Conservation (phyloP, 306 rosid species). For the Medicago truncatula region DNA sequence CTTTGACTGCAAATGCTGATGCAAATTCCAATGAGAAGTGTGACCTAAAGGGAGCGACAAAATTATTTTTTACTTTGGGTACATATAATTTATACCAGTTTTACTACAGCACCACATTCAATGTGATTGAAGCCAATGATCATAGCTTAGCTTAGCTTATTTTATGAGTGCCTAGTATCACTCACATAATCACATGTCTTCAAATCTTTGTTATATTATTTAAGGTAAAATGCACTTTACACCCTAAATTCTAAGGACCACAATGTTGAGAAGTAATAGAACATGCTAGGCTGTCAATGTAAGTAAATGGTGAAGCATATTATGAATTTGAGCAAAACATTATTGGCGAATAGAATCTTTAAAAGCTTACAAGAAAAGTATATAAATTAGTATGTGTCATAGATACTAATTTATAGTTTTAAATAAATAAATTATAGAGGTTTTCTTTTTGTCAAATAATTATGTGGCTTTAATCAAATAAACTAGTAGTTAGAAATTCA, state of each 20-base stretch:
- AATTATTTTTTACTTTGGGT: slow-evolving; percentile 12
- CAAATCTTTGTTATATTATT: background rate
- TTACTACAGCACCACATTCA: background rate
- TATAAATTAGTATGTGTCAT: background rate
- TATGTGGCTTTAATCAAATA: too few relatives aligned
- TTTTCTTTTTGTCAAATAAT: too few relatives aligned
- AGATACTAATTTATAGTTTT: background rate
- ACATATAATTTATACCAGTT: background rate
- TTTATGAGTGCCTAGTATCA: too few relatives aligned
- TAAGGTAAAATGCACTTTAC: background rate
- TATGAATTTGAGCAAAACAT: background rate
- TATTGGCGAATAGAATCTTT: background rate
- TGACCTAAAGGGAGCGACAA: slow-evolving; percentile 1
- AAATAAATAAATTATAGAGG: background rate
- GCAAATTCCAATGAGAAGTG: slow-evolving; percentile 30
- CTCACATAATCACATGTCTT: background rate
- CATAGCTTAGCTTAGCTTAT: background rate
- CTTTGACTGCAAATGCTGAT: slow-evolving; percentile 30
- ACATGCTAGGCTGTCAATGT: background rate
- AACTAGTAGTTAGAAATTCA: too few relatives aligned
- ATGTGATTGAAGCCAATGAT: slow-evolving; percentile 24
- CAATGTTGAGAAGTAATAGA: too few relatives aligned
- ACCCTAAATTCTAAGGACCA: background rate
- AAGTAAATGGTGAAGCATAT: background rate
- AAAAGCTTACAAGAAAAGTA: background rate